Base-by-base conservation (phyloP, 495 filamentous ascomycete genomes). In the Apiosordaria backusii region DNA sequence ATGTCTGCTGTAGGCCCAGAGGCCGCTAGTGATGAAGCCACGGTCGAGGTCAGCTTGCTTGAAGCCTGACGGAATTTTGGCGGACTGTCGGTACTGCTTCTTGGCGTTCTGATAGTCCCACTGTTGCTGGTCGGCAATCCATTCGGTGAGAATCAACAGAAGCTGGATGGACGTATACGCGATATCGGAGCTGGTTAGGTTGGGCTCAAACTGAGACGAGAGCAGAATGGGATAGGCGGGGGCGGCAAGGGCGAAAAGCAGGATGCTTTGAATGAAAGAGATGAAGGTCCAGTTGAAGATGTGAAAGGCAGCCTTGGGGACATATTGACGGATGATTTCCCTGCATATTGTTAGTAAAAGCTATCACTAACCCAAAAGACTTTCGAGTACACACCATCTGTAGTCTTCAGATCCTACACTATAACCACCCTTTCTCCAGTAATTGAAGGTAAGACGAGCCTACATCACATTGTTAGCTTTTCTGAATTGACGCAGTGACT, bases 361-460 rank as follows among this genome's bases (percentile, higher is more conserved):
- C 16, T 0, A 45, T 9, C 1, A 13, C n/a, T n/a, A 45, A 13
- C 6, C 10, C 1, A 6, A 45, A 45, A 45, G 13, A 45, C 35
- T 45, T 15, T 23, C 9, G 54, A 22, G 16, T 57, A 19, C 3
- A 4, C 3, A 83, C 94, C 94, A 97, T 75, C 96, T 86, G 76
- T 99, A 99, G 77, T 99, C 96, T 77, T 99, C 93, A 13, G 86
- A 88, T 27, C 95, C 94, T 65, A 92, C 82, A 24, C 80, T 77
- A 75, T 98, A 99, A 19, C 96, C 96, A 21, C 96, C 96, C 77
- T 91, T 96, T 60, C 96, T 90, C 90, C 90, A 97, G 77, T 97
- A 99, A 78, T 99, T 99, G 85, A 84, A 97, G 2, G 95, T 96
- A 73, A 99, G 80, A 50, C 96, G 90, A 15, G 21, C 50, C 68